These are phyloP conservation scores for Geosiphon pyriformis DNA, from an alignment of 192 early-diverging fungal species.

Conservation along the genomic window DNA sequence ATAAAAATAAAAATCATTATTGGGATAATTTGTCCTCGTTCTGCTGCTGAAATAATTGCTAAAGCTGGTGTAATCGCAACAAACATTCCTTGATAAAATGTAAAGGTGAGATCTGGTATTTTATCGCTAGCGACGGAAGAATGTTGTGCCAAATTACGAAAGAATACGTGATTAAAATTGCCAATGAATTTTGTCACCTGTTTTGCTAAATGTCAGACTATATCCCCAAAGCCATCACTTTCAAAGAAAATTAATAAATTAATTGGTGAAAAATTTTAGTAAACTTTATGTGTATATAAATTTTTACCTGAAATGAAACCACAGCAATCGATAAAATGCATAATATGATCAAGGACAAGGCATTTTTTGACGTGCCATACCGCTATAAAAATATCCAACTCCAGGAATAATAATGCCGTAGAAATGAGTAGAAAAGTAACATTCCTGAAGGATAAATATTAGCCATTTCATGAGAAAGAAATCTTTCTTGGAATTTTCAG, in stretches of 20 bases:
- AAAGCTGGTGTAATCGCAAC: constrained; percentile 88
- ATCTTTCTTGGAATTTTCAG: too few relatives aligned
- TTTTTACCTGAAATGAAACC: constrained; percentile 70
- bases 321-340: constrained; percentile 76
- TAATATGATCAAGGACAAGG: constrained; percentile 82
- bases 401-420: constrained; percentile 97
- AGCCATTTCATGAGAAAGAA: too few relatives aligned
- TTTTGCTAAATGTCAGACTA: constrained; percentile 78
- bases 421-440: too few relatives aligned
- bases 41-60: constrained; percentile 85
- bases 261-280: not conserved
- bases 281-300: not conserved
- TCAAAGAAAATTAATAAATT: too few relatives aligned
- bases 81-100: constrained; percentile 89
- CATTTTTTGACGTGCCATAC: constrained; percentile 91
- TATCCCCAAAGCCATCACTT: constrained; percentile 93
- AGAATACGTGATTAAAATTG: constrained; percentile 69
- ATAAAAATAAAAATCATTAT: constrained; percentile 86
- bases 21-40: constrained; percentile 81
- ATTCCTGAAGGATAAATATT: too few relatives aligned
- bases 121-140: constrained; percentile 53
- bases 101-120: constrained; percentile 74
- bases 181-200: constrained; percentile 71
- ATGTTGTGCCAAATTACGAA: constrained; percentile 44
- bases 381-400: constrained; percentile 94